phyloP scores from a whole-genome alignment of 768 basidiomycete genomes.

The Termitomyces eurrhizus region DNA sequence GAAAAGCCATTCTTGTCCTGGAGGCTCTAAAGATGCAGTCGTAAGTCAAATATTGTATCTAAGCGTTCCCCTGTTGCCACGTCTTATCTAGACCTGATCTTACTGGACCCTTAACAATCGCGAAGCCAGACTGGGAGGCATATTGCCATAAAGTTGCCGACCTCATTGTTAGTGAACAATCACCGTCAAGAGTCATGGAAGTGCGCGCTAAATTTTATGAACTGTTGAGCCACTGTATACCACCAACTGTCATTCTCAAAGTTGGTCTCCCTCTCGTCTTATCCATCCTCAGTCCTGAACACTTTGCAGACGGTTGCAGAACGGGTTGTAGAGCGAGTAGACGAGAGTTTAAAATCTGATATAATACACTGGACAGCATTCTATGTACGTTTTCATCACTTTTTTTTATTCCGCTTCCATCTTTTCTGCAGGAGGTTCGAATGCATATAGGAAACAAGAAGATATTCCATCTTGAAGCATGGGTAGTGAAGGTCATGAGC shows the following conservation, averaged over 20 bases:
- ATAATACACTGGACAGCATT: slow-evolving; percentile 98
- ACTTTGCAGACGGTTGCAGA: slow-evolving; percentile 74
- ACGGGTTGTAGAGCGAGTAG: slow-evolving; percentile 80
- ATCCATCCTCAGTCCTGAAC: slow-evolving; percentile 24
- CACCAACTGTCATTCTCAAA: slow-evolving; percentile 88
- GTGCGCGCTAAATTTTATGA: slow-evolving; percentile 94
- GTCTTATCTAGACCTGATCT: slow-evolving; percentile 65
- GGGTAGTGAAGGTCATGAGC: slow-evolving; percentile 96
- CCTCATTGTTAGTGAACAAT: slow-evolving; percentile 85
- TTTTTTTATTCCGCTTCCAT: neutral
- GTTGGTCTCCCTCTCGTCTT: slow-evolving; percentile 35
- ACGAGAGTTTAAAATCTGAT: slow-evolving; percentile 87
- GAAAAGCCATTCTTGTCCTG: slow-evolving; percentile 91
- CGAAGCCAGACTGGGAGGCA: slow-evolving; percentile 99
- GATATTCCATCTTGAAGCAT: slow-evolving; percentile 96
- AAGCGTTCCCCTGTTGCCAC: neutral
- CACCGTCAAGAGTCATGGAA: slow-evolving; percentile 85
- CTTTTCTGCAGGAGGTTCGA: slow-evolving; percentile 72
- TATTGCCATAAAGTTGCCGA: slow-evolving; percentile 93
- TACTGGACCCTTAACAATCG: slow-evolving; percentile 72
- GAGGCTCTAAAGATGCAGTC: slow-evolving; percentile 98
- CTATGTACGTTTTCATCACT: slow-evolving; percentile 55
- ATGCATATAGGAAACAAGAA: slow-evolving; percentile 87
- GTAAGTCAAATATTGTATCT: slow-evolving; percentile 39
- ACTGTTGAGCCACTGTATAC: slow-evolving; percentile 94